These are phyloP conservation scores for Sclerotinia glacialis DNA, from an alignment of 2,329 filamentous ascomycete genomes.

Conservation along the genomic window DNA sequence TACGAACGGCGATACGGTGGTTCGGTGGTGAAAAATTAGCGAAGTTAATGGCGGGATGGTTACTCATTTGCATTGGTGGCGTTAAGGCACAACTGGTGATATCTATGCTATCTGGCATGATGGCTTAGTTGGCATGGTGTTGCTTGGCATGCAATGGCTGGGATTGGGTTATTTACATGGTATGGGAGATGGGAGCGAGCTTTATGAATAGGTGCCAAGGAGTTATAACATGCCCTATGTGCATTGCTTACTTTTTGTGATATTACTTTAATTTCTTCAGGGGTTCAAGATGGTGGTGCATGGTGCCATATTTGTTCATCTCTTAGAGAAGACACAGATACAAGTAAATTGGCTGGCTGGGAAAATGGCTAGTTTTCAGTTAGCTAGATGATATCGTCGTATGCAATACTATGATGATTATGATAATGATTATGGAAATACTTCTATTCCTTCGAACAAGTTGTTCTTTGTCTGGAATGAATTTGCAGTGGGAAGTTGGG, in stretches of 20 bases:
- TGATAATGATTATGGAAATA: neutral
- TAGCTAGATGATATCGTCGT: slow-evolving; percentile 9
- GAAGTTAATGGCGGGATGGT: slow-evolving; percentile 12
- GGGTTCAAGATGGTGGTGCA: neutral
- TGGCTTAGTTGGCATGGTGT: slow-evolving; percentile 16
- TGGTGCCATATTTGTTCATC: slow-evolving; percentile 12
- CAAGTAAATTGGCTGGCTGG: neutral
- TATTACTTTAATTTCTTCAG: slow-evolving; percentile 19
- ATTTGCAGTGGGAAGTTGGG: too few species aligned
- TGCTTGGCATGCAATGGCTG: slow-evolving; percentile 19
- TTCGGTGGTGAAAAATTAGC: slow-evolving; percentile 8
- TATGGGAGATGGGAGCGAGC: slow-evolving; percentile 12
- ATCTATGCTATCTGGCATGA: slow-evolving; percentile 19
- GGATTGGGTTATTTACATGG: slow-evolving; percentile 18
- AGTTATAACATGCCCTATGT: slow-evolving; percentile 18
- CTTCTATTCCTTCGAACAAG: too few species aligned
- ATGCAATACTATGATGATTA: slow-evolving; percentile 3
- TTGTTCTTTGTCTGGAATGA: too few species aligned
- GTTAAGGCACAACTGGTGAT: slow-evolving; percentile 17
- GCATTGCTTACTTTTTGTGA: slow-evolving; percentile 11
- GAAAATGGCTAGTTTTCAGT: neutral
- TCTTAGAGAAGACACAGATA: slow-evolving; percentile 3
- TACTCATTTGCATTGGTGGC: slow-evolving; percentile 20
- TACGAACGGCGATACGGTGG: neutral
- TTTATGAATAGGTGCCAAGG: slow-evolving; percentile 20